These are phyloP conservation scores for Mrakia blollopis DNA, from an alignment of 768 basidiomycete genomes.

Conservation along the genomic window DNA sequence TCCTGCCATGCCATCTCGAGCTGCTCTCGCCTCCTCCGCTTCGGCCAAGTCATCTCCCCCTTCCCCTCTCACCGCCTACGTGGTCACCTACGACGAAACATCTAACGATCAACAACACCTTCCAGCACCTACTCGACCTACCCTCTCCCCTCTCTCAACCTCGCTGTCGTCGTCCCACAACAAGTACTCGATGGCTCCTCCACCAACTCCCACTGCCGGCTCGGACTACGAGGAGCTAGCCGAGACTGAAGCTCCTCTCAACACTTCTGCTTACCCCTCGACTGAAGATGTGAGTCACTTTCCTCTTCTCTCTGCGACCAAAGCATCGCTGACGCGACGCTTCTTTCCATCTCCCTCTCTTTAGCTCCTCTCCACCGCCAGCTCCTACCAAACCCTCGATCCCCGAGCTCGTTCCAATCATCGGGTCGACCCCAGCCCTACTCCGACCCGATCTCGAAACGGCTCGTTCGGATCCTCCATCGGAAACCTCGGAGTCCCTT, in stretches of 20 bases:
- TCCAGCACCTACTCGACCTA: background rate
- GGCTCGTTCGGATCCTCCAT: too few relatives aligned
- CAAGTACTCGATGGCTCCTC: background rate
- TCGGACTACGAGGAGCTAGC: background rate
- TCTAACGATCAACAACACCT: background rate
- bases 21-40: background rate
- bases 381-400: too few relatives aligned
- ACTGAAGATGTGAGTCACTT: conserved; percentile 4
- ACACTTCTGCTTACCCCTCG: background rate
- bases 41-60: background rate
- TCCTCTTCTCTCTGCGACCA: background rate
- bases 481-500: too few relatives aligned
- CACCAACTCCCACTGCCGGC: background rate
- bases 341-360: background rate
- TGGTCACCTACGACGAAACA: background rate
- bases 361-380: background rate
- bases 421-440: too few relatives aligned
- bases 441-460: too few relatives aligned
- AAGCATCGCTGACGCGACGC: background rate
- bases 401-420: too few relatives aligned
- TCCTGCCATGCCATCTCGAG: background rate
- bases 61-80: background rate
- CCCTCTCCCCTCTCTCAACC: background rate
- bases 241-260: background rate
- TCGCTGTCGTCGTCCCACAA: background rate